Base-by-base conservation (phyloP, 768 basidiomycete genomes). In the Auriscalpium orientale region DNA sequence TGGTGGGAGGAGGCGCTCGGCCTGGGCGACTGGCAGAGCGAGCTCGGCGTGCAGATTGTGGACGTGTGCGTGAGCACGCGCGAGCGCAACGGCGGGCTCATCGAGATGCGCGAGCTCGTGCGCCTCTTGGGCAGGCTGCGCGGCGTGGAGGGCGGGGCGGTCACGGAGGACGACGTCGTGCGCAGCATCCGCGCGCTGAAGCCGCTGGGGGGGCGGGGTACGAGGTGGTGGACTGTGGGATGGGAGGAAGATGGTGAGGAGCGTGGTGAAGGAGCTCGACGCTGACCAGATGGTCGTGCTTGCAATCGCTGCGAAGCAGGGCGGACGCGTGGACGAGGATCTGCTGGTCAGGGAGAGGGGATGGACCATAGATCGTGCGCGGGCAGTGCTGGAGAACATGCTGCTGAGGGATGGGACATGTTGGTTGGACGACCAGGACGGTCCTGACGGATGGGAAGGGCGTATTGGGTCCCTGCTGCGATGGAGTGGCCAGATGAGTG, bases 381-480 rank as follows among this genome's bases (percentile, higher is more conserved):
- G 78, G 49, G 78, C 82, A 11, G 94, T 87, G 1, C 69, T 98
- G 64, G 86, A 93, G 64, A 94, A 95, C 59, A 94, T 95, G 84
- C 79, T 95, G 13, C 76, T 91, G 58, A 78, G 87, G 28, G 94
- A 98, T 59, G 95, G 95, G 1, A 73, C 95, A 22, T 95, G 91
- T 56, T 99, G 97, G 97, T 66, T 98, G 34, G 97, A 99, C 65
- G 86, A 91, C 22, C 93, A 97, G 70, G 91, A 89, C 53, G 82
- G 61, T 7, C 56, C 56, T 1, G 35, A 83, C 61, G 67, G 15
- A 74, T 72, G 34, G 82, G 83, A 33, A 76, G 77, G 56, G 81
- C 84, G 21, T 95, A 92, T 67, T 98, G 93, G 93, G 77, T 95
- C 11, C 87, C 88, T 1, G 90, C 89, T 12, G 87, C 87, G 3